These are phyloP conservation scores for Saccharomyces hybrid DNA, from an alignment of 1,139 yeast species.

Conservation along the genomic window DNA sequence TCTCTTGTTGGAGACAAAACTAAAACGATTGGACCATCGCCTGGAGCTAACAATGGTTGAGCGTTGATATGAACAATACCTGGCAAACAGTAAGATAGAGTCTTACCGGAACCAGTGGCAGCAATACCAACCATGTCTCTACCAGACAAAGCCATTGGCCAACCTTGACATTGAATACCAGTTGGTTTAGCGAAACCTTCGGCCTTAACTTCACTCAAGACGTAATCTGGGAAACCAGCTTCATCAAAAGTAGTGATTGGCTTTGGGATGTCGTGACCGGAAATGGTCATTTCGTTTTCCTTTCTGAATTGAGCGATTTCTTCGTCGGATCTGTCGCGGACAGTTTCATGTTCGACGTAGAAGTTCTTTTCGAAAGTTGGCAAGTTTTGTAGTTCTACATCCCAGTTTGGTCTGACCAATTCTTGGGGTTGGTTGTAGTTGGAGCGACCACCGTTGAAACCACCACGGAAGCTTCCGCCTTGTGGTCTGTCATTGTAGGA, in stretches of 20 bases:
- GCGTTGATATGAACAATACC: slow-evolving; percentile 97
- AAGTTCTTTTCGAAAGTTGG: slow-evolving; percentile 95
- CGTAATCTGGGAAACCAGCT: slow-evolving; percentile 95
- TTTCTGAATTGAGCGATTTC: slow-evolving; percentile 73
- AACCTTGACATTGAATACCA: slow-evolving; percentile 96
- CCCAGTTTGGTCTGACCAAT: slow-evolving; percentile 72
- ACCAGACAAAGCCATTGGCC: slow-evolving; percentile 99
- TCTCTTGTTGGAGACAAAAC: slow-evolving; percentile 98
- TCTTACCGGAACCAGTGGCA: slow-evolving; percentile 97
- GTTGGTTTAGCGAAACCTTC: slow-evolving; percentile 95
- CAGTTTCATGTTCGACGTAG: slow-evolving; percentile 77
- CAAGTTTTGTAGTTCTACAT: slow-evolving; percentile 47
- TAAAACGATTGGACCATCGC: slow-evolving; percentile 95
- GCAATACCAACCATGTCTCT: slow-evolving; percentile 99
- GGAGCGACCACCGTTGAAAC: slow-evolving; percentile 35
- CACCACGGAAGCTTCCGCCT: slow-evolving; percentile 28
- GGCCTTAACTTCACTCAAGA: slow-evolving; percentile 76
- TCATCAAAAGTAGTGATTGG: slow-evolving; percentile 91
- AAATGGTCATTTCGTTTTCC: slow-evolving; percentile 75
- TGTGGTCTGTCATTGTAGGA: slow-evolving; percentile 25
- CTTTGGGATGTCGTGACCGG: slow-evolving; percentile 83
- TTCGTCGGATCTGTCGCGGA: slow-evolving; percentile 61
- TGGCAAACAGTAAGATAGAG: slow-evolving; percentile 92
- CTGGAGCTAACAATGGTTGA: slow-evolving; percentile 83
- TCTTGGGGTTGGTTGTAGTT: slow-evolving; percentile 37